These are phyloP conservation scores for Epichloe festucae DNA, from an alignment of 2,329 filamentous ascomycete genomes.

Conservation along the genomic window DNA sequence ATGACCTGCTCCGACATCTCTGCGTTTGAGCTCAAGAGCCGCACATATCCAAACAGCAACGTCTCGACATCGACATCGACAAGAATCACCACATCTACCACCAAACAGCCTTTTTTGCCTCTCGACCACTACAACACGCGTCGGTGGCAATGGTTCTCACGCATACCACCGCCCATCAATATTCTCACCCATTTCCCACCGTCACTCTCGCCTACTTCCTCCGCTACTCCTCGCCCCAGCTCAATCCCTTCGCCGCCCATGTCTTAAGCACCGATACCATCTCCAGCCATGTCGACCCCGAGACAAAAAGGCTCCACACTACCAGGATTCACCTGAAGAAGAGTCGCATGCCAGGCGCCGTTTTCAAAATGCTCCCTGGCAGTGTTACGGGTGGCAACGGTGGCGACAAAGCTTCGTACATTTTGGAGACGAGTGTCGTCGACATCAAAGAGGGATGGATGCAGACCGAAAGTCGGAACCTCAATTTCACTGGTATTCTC, in stretches of 20 bases:
- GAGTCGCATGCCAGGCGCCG: slow-evolving; percentile 60
- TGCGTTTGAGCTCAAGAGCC: slow-evolving; percentile 11
- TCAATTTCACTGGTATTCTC: slow-evolving; percentile 71
- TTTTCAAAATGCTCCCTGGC: slow-evolving; percentile 62
- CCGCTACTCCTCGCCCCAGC: slow-evolving; percentile 58
- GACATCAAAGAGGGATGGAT: slow-evolving; percentile 74
- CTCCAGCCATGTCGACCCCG: slow-evolving; percentile 56
- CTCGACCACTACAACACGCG: neutral
- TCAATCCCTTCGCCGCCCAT: slow-evolving; percentile 71
- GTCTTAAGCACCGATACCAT: slow-evolving; percentile 77
- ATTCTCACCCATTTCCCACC: slow-evolving; percentile 71
- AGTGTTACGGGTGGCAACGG: slow-evolving; percentile 52
- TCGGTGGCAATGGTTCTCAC: slow-evolving; percentile 44
- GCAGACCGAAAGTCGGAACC: slow-evolving; percentile 66
- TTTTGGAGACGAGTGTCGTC: slow-evolving; percentile 67
- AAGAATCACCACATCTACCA: slow-evolving; percentile 6
- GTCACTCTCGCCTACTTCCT: slow-evolving; percentile 84
- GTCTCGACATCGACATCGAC: slow-evolving; percentile 1
- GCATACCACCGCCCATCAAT: slow-evolving; percentile 55
- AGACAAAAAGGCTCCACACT: slow-evolving; percentile 63
- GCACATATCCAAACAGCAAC: slow-evolving; percentile 1
- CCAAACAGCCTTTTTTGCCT: neutral
- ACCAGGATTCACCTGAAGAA: slow-evolving; percentile 73
- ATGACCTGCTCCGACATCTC: slow-evolving; percentile 13
- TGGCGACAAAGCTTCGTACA: slow-evolving; percentile 61